phyloP scores from a whole-genome alignment of 148 eudicot genomes.

The Nepenthes mirabilis region DNA sequence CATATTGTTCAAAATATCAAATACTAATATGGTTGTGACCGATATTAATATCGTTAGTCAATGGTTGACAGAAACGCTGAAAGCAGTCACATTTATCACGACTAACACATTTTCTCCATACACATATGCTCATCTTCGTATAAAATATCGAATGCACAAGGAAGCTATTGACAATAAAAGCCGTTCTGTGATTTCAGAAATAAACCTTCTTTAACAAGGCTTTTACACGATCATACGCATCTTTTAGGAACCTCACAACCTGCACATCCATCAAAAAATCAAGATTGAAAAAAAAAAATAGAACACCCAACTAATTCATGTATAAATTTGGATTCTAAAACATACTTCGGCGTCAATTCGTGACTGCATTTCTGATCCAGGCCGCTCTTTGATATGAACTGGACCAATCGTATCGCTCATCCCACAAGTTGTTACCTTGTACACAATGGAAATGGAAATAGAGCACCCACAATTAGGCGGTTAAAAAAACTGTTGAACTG shows the following conservation, averaged over 20 bases:
- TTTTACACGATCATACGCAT: slow-evolving; percentile 89
- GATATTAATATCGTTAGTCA: too few species aligned
- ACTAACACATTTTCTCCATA: too few species aligned
- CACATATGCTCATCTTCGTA: too few species aligned
- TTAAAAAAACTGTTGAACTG: too few species aligned
- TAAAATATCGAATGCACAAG: too few species aligned
- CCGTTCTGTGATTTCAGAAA: neutral
- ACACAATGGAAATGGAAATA: slow-evolving; percentile 4
- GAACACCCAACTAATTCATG: neutral
- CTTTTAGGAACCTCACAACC: slow-evolving; percentile 84
- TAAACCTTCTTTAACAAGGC: slow-evolving; percentile 74
- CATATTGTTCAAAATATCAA: too few species aligned
- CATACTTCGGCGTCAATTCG: slow-evolving; percentile 86
- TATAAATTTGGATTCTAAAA: slow-evolving; percentile 6
- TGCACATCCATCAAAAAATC: slow-evolving; percentile 15
- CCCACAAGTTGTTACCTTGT: slow-evolving; percentile 76
- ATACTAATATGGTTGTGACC: too few species aligned
- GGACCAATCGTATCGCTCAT: slow-evolving; percentile 92
- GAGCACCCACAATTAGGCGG: too few species aligned
- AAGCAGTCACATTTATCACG: too few species aligned
- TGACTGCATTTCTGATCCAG: slow-evolving; percentile 94
- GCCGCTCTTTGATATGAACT: slow-evolving; percentile 72
- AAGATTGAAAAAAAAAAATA: slow-evolving; percentile 3
- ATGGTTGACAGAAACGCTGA: too few species aligned
- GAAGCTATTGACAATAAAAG: too few species aligned